Conservation (phyloP, 116 monocot species). For the Iris pallida region DNA sequence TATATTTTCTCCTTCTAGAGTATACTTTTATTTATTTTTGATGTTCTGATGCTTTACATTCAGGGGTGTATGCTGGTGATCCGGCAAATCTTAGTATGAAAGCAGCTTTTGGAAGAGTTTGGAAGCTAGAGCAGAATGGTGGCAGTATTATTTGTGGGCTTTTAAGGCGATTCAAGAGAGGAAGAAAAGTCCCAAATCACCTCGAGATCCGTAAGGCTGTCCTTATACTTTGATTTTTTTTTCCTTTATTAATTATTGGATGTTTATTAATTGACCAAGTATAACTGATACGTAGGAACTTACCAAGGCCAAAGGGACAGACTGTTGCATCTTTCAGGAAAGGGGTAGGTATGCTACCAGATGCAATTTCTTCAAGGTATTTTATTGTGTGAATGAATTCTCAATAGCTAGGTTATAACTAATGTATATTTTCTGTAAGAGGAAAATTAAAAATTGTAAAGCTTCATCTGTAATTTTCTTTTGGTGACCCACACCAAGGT, state of each 20-base stretch:
- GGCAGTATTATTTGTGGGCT: slow-evolving; percentile 93
- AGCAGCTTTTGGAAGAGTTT: slow-evolving; percentile 95
- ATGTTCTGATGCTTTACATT: slow-evolving; percentile 4
- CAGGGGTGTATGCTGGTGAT: slow-evolving; percentile 97
- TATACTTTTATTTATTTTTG: neutral
- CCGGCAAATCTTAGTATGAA: slow-evolving; percentile 97
- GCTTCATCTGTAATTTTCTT: neutral
- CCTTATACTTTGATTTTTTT: neutral
- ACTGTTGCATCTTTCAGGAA: slow-evolving; percentile 94
- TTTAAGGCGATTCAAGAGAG: slow-evolving; percentile 81
- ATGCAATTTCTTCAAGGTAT: slow-evolving; percentile 84
- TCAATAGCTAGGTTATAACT: too few relatives aligned
- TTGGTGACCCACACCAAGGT: neutral
- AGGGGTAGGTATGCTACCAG: slow-evolving; percentile 88
- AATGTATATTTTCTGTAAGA: too few relatives aligned
- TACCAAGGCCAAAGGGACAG: slow-evolving; percentile 91
- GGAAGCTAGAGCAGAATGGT: slow-evolving; percentile 85
- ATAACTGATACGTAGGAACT: slow-evolving; percentile 35
- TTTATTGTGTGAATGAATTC: neutral
- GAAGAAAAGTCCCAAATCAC: slow-evolving; percentile 56
- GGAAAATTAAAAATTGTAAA: too few relatives aligned
- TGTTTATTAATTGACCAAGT: slow-evolving; percentile 1
- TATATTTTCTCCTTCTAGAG: neutral
- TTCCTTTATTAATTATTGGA: neutral
- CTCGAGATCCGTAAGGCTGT: slow-evolving; percentile 72